These are phyloP conservation scores for Trichoderma polysporum DNA, from an alignment of 2,329 filamentous ascomycete species.

Conservation along the genomic window DNA sequence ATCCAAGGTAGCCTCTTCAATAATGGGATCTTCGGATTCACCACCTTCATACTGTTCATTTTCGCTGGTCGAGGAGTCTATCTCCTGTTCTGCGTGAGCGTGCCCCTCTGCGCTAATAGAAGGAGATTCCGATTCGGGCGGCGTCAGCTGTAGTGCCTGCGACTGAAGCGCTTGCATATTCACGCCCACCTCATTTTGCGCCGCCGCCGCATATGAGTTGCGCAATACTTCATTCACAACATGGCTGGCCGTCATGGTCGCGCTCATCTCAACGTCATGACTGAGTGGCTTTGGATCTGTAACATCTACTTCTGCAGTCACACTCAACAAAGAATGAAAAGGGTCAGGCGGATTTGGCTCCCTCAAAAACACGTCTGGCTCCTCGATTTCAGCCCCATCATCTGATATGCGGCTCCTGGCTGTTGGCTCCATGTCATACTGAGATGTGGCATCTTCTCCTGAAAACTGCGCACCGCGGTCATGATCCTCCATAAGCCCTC, in stretches of 20 bases:
- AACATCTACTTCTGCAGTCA: not conserved
- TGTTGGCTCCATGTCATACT: not conserved
- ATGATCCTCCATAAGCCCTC: conserved; percentile 1
- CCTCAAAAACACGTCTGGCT: not conserved
- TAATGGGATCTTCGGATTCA: not conserved
- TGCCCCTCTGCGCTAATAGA: not conserved
- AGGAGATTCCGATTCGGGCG: conserved; percentile 1
- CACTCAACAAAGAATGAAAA: not conserved
- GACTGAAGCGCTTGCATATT: conserved; percentile 2
- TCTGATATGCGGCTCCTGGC: not conserved
- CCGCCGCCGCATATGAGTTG: not conserved
- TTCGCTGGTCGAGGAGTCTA: not conserved
- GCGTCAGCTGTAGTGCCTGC: not conserved
- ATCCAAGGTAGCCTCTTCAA: not conserved
- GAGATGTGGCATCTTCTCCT: not conserved
- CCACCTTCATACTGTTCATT: not conserved
- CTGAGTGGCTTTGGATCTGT: not conserved
- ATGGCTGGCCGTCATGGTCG: not conserved
- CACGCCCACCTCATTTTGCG: not conserved
- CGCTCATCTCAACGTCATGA: not conserved
- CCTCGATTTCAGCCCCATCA: not conserved
- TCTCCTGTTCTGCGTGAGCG: not conserved
- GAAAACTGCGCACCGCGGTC: conserved; percentile 1
- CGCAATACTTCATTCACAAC: not conserved
- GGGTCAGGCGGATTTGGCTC: not conserved